These are phyloP conservation scores for Capronia coronata DNA, from an alignment of 2,329 filamentous ascomycete species.

Conservation along the genomic window DNA sequence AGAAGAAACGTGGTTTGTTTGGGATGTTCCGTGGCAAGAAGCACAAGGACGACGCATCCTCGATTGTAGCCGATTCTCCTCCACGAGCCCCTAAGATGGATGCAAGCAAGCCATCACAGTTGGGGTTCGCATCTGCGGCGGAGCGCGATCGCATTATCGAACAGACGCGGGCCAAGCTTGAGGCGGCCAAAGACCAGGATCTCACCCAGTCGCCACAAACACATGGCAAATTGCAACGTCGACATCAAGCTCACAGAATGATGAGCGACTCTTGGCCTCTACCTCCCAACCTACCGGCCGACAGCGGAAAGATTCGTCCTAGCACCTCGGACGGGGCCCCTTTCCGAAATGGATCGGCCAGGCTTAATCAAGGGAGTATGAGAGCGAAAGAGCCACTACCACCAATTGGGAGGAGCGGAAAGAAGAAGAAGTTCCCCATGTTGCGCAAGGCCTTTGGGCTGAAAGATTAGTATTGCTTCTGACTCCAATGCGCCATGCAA, in stretches of 20 bases:
- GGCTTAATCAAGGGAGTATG: conserved; percentile 20
- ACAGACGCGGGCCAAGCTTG: conserved; percentile 48
- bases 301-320: background rate
- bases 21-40: conserved; percentile 59
- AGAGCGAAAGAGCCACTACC: conserved; percentile 14
- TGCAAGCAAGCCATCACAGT: conserved; percentile 50
- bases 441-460: conserved; percentile 42
- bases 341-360: conserved; percentile 15
- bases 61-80: conserved; percentile 9
- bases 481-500: background rate
- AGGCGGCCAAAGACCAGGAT: conserved; percentile 22
- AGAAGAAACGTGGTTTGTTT: conserved; percentile 40
- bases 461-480: conserved; percentile 27
- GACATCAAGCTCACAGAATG: conserved; percentile 34
- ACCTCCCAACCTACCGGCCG: conserved; percentile 24
- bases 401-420: conserved; percentile 32
- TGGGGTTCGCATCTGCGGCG: conserved; percentile 39
- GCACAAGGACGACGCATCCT: conserved; percentile 35
- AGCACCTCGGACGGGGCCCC: conserved; percentile 28
- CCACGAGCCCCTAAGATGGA: conserved; percentile 41
- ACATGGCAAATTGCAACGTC: conserved; percentile 45
- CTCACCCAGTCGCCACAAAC: conserved; percentile 27
- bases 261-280: conserved; percentile 47
- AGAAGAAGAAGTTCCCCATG: conserved; percentile 43
- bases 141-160: conserved; percentile 58